Base-by-base conservation (phyloP, 257 asterid genomes). In the Plectranthus barbatus region DNA sequence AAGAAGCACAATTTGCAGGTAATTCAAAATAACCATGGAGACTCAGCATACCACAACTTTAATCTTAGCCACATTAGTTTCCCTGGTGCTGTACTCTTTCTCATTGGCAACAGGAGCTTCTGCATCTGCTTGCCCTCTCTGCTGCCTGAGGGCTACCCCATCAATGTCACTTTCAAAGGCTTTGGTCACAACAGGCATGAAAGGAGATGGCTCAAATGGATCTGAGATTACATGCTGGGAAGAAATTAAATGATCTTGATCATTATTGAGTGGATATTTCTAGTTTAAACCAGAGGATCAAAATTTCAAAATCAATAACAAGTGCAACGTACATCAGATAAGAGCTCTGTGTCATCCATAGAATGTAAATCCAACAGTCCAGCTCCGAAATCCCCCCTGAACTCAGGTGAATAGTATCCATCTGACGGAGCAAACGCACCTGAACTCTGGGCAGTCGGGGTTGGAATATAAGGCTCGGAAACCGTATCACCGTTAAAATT, bases 301-400 rank as follows among this genome's bases (percentile, higher is more conserved):
- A 17, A 56, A n/a, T 39, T 53, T 62, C 34, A 39, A 37, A 23
- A 23, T 54, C 62, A 51, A 48, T 26, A 31, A 20, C 14, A 69
- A 18, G 69, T 55, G 67, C 56, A 39, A 65, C 79, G 57, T 81
- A 90, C 99, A 84, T 90, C 99, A 41, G 99, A 83, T 81, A 93
- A 81, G 76, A 93, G 97, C 74, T 93, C 99, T 0, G 97, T 93
- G 66, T 93, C 97, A 77, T 93, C 99, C 97, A 93, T 87, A 60
- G 99, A 80, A 79, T 93, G 97, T 61, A 93, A 81, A 76, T 93
- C 99, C 82, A 93, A 71, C 71, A 90, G 96, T 41, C 96, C 97
- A 58, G 92, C 96, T 63, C 99, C 99, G 63, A 90, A 87, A 64
- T 93, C 97, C 58, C 95, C 96, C 62, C 94, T 80, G 72, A 90